Conservation (phyloP, 1,139 yeast species). For the Candida anutae region DNA sequence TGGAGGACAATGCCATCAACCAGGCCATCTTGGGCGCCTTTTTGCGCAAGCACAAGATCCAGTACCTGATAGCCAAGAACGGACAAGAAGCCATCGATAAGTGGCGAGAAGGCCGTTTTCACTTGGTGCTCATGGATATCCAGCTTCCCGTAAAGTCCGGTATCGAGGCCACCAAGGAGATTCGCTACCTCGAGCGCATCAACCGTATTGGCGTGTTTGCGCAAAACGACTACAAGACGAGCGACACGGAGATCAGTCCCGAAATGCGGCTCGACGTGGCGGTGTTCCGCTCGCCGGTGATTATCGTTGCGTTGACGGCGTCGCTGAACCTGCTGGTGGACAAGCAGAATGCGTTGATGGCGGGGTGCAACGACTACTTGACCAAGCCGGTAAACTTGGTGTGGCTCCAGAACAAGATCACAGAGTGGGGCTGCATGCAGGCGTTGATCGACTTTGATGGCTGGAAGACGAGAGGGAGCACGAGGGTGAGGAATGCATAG, state of each 20-base stretch:
- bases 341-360: conserved; percentile 83
- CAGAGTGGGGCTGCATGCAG: conserved; percentile 98
- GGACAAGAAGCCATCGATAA: conserved; percentile 90
- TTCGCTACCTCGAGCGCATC: conserved; percentile 70
- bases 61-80: conserved; percentile 79
- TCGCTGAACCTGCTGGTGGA: conserved; percentile 77
- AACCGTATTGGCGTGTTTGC: conserved; percentile 81
- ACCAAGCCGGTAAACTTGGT: conserved; percentile 95
- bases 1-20: conserved; percentile 92
- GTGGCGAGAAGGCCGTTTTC: conserved; percentile 91
- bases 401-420: conserved; percentile 90
- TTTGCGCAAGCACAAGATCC: conserved; percentile 75
- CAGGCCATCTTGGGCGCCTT: conserved; percentile 92
- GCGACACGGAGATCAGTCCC: conserved; percentile 11
- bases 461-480: conserved; percentile 47
- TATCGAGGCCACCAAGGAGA: conserved; percentile 84
- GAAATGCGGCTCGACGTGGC: conserved; percentile 46
- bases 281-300: conserved; percentile 80
- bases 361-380: conserved; percentile 93
- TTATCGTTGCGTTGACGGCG: conserved; percentile 93
- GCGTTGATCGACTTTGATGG: conserved; percentile 94
- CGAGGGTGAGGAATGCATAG: not conserved
- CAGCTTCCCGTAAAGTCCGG: conserved; percentile 93
- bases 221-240: conserved; percentile 24
- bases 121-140: conserved; percentile 88